Evolutionary conservation across 2,329 filamentous ascomycete species (phyloP).

Genomic region (Pseudovirgaria hyperparasitica): DNA sequence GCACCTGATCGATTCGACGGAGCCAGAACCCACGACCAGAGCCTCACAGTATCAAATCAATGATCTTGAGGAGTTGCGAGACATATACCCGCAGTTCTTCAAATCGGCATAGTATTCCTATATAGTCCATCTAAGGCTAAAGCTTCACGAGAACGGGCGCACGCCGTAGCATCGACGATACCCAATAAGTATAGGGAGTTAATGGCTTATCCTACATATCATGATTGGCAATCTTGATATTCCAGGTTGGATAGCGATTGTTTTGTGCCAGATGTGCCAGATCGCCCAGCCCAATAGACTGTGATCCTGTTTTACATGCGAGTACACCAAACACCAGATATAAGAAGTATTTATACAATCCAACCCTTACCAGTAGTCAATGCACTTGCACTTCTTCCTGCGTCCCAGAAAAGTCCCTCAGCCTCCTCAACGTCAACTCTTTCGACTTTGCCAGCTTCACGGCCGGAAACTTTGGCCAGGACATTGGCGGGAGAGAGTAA

Average conservation of each 20-base stretch:
- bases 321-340: slow-evolving; percentile 4
- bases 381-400: slow-evolving; percentile 31
- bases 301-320: no score
- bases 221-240: no score
- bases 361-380: slow-evolving; percentile 17
- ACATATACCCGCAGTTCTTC: slow-evolving; percentile 75
- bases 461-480: slow-evolving; percentile 58
- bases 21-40: slow-evolving; percentile 48
- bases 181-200: no score
- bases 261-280: no score
- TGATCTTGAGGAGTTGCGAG: slow-evolving; percentile 61
- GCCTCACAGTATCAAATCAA: slow-evolving; percentile 65
- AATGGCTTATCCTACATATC: no score
- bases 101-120: slow-evolving; percentile 41
- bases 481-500: slow-evolving; percentile 83
- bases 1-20: slow-evolving; percentile 70
- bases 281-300: no score
- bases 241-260: no score
- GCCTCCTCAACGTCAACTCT: slow-evolving; percentile 44
- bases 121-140: no score
- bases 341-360: slow-evolving; percentile 15
- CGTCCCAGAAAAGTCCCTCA: slow-evolving; percentile 34
- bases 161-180: no score
- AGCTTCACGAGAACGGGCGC: no score
- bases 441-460: slow-evolving; percentile 33